A percentile compares a stretch with the other conserved stretches of the same genome.
phyloP scores from a whole-genome alignment of 345 rosid genomes.

The Brassica carinata region DNA sequence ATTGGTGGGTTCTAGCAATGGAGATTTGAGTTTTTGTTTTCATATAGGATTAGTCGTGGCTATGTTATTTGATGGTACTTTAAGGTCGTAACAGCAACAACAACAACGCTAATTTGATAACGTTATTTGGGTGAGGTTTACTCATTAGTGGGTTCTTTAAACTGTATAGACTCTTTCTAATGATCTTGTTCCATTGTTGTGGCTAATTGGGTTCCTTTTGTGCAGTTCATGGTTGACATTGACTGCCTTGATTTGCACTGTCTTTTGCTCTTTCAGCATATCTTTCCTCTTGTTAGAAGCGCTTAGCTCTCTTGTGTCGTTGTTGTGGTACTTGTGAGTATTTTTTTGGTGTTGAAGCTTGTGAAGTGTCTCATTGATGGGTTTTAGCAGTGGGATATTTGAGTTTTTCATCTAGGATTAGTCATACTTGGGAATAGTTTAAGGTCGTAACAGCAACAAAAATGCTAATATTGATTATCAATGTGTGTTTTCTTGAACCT shows the following conservation, averaged over 20 bases:
- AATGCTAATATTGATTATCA: neutral
- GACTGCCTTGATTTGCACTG: no score
- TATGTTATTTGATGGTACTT: neutral
- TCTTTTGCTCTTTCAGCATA: no score
- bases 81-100: neutral
- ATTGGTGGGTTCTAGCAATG: neutral
- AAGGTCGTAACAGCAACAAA: neutral
- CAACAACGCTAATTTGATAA: neutral
- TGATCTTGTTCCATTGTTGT: no score
- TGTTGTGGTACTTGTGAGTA: no score
- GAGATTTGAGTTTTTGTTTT: neutral
- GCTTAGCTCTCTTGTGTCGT: no score
- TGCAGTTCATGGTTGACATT: no score
- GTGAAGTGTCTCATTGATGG: neutral
- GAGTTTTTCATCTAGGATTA: neutral
- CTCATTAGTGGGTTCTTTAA: no score
- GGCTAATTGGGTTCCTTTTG: no score
- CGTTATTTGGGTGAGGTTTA: no score
- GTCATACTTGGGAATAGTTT: neutral
- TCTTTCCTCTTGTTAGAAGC: no score
- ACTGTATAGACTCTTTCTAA: no score
- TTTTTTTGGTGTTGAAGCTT: neutral
- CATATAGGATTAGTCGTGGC: neutral
- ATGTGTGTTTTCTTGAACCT: neutral
- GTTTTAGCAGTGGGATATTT: neutral